phyloP scores from a whole-genome alignment of 345 rosid species.

The Eutrema japonicum region DNA sequence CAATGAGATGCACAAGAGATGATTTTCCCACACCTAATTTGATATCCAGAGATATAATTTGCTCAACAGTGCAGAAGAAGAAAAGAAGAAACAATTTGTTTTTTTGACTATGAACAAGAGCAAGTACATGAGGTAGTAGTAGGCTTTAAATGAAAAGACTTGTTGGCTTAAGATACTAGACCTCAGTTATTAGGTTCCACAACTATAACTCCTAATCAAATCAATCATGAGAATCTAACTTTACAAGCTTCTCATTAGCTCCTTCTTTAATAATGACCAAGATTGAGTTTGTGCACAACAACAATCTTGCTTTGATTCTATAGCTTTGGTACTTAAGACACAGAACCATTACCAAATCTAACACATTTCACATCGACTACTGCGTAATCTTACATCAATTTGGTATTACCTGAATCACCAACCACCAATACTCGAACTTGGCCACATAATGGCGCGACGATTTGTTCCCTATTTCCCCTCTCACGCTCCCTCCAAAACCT shows the following conservation, averaged over 20 bases:
- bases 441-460: conserved; percentile 10
- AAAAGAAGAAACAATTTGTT: too few relatives aligned
- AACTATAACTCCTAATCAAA: neutral
- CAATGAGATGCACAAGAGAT: conserved; percentile 1
- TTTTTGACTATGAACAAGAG: too few relatives aligned
- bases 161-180: neutral
- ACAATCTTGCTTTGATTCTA: neutral
- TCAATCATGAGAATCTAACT: neutral
- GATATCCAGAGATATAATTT: neutral
- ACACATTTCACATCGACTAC: neutral
- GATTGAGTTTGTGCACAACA: neutral
- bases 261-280: neutral
- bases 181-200: too few relatives aligned
- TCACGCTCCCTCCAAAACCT: conserved; percentile 25
- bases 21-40: neutral
- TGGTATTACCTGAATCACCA: conserved; percentile 17
- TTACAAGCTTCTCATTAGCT: neutral
- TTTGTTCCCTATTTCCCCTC: neutral
- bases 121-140: too few relatives aligned
- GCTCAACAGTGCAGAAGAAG: neutral
- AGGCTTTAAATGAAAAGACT: too few relatives aligned
- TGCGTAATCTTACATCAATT: neutral
- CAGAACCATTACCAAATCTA: neutral
- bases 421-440: conserved; percentile 17
- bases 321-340: too few relatives aligned